phyloP scores from a whole-genome alignment of 768 basidiomycete species.

The Trametes maxima region DNA sequence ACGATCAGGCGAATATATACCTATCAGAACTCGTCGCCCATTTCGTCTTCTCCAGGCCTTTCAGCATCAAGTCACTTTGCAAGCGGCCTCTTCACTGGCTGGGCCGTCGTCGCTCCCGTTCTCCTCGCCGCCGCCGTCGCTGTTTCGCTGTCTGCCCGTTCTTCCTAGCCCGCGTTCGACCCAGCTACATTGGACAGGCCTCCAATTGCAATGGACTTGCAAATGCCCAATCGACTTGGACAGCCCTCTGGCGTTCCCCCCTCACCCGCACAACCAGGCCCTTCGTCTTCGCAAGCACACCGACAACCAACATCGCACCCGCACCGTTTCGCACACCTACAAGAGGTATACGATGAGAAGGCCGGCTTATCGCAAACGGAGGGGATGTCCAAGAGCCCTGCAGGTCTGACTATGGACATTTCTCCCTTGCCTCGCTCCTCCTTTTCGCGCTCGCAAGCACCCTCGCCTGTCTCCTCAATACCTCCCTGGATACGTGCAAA shows the following conservation, averaged over 20 bases:
- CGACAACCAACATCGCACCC: background rate
- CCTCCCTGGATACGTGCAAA: constrained; percentile 22
- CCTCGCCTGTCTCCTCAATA: constrained; percentile 21
- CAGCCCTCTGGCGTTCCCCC: constrained; percentile 23
- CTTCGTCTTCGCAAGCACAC: background rate
- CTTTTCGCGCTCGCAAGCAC: constrained; percentile 9
- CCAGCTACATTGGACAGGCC: constrained; percentile 24
- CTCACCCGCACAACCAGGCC: constrained; percentile 13
- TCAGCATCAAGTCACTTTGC: constrained; percentile 15
- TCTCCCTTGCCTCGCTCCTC: constrained; percentile 16
- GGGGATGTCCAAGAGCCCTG: constrained; percentile 13
- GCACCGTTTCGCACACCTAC: constrained; percentile 19
- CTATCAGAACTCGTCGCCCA: constrained; percentile 9
- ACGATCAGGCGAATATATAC: constrained; percentile 22
- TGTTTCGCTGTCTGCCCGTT: constrained; percentile 17
- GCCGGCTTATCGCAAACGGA: constrained; percentile 15
- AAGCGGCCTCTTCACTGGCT: constrained; percentile 18
- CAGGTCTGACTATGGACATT: constrained; percentile 9
- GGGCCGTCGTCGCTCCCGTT: constrained; percentile 11
- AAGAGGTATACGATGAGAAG: constrained; percentile 29
- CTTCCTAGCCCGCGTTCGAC: background rate
- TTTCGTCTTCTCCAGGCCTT: constrained; percentile 21
- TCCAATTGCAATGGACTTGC: constrained; percentile 29
- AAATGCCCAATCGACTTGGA: constrained; percentile 25
- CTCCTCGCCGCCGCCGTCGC: constrained; percentile 8